Base-by-base conservation (phyloP, 1,284 basidiomycete species). In the Inonotus hispidus region DNA sequence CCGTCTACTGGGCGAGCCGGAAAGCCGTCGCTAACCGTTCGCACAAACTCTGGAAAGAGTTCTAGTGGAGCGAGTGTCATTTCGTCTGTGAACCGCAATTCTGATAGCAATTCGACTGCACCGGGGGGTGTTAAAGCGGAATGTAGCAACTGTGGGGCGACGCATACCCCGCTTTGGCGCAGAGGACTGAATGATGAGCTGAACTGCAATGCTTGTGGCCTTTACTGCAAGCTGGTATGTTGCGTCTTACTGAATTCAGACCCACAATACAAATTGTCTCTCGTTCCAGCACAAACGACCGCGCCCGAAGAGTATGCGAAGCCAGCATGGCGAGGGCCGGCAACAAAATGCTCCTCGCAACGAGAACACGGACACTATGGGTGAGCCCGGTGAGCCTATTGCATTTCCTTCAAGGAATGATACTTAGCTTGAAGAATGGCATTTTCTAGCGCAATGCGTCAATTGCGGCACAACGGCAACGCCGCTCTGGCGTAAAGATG, bases 391-490 rank as follows among this genome's bases (percentile, higher is more conserved):
- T 68, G 19, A 53, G 56, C 65, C 68, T 65, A 66, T 66, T 63
- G 49, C 25, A 43, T 37, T 56, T 64, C 65, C 64, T 59, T 58
- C 66, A 58, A 63, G 59, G 63, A 65, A 66, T 53, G 63, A 61
- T 64, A 41, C 13, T 53, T 64, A 62, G 63, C 65, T 68, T 63
- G 41, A 16, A 43, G n/a, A 43, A 29, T n/a, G 27, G 65, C 68
- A 68, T 68, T 66, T 67, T 65, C 66, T 73, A 77, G 89, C 88
- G 3, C 88, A 90, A 77, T 94, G 92, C 75, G 91, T 89, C 74
- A 94, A 93, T 70, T 93, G 92, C 75, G 88, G 92, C 68, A 94
- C 91, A 21, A 93, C 89, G 2, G 90, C 91, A 23, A 93, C 92
- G 3, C 92, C 92, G n/a, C 81, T 93, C 39, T 94, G 92, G 91